A percentile compares a stretch with the other conserved stretches of the same genome.
Evolutionary conservation across 2,329 filamentous ascomycete species (phyloP).

Genomic region (Nemania abortiva): DNA sequence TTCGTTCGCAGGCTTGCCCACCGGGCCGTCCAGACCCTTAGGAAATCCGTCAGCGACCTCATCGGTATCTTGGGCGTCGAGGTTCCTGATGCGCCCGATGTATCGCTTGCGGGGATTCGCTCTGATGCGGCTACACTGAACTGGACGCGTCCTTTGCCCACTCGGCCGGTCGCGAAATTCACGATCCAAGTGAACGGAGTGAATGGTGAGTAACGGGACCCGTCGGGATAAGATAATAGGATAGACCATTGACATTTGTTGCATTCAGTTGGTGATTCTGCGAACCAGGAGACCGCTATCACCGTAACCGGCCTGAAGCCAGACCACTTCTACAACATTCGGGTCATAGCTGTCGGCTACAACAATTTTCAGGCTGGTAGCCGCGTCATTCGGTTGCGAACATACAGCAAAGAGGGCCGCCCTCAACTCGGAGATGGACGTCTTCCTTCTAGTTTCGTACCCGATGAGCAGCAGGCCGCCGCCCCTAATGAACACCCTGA

Average conservation of each 20-base stretch:
- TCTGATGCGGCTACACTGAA: constrained; percentile 88
- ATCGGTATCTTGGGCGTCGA: constrained; percentile 93
- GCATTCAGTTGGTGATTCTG: constrained; percentile 81
- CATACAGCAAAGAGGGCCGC: constrained; percentile 73
- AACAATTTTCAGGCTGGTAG: constrained; percentile 95
- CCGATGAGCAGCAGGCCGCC: constrained; percentile 61
- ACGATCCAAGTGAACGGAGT: constrained; percentile 94
- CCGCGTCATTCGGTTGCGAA: constrained; percentile 84
- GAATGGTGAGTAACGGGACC: constrained; percentile 71
- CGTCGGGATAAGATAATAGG: constrained; percentile 14
- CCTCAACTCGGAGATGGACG: constrained; percentile 70
- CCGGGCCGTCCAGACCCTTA: constrained; percentile 87
- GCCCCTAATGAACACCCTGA: constrained; percentile 60
- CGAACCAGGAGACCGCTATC: constrained; percentile 84
- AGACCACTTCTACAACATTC: constrained; percentile 90
- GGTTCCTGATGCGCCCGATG: constrained; percentile 88
- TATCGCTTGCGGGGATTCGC: constrained; percentile 90
- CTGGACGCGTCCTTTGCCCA: constrained; percentile 81
- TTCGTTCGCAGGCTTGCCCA: constrained; percentile 75
- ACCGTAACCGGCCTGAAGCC: constrained; percentile 90
- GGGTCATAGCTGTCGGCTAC: constrained; percentile 89
- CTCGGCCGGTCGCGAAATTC: constrained; percentile 82
- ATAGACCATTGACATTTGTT: constrained; percentile 36
- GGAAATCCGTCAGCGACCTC: constrained; percentile 90
- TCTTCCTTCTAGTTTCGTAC: constrained; percentile 67